Evolutionary conservation across 1,139 yeast species (phyloP), one percentile per base, ranked within the genome.

Genomic region (Yamadazyma kanchanaburiensis): DNA sequence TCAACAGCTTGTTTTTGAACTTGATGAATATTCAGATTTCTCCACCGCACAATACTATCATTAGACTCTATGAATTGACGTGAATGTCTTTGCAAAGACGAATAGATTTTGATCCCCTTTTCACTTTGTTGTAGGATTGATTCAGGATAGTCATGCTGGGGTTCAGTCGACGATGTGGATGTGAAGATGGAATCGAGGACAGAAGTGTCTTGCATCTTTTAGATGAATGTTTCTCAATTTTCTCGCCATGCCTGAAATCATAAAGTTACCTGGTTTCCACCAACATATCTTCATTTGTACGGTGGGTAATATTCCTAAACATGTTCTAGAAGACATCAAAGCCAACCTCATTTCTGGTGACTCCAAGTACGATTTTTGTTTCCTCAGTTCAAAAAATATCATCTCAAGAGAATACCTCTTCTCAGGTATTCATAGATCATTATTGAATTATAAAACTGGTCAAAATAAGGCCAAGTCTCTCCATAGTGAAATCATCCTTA

Each of bases 401-500:
- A 49, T 64, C 10, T 66, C 73, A 1, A 27, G 48, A 24, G 70
- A 64, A 34, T 70, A 62, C 26, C 46, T 68, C 25, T 45, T 49
- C 27, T 49, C 53, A 31, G 57, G 62, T 20, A 46, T 67, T 18
- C 55, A 64, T 43, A 55, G 54, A 33, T 56, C 73, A 5, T 29
- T 68, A n/a, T 43, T 45, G 14, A 63, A 64, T 45, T 37, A 45
- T 22, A 35, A 30, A 4, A 45, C 48, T 15, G 56, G 45, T 3
- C 39, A 46, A 13, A 60, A 58, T 60, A 56, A 53, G 37, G 68
- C 74, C 21, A 64, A 62, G 27, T 58, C 70, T 1, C 47, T 68
- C 32, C 58, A 66, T 38, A 60, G 74, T 0, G 74, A 68, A 39
- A 60, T 67, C 21, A 57, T 68, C 15, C 56, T 60, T 39, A 63